Conservation (phyloP, 225 moss, liverwort and hornwort genomes). For the Sphagnum tenellum region DNA sequence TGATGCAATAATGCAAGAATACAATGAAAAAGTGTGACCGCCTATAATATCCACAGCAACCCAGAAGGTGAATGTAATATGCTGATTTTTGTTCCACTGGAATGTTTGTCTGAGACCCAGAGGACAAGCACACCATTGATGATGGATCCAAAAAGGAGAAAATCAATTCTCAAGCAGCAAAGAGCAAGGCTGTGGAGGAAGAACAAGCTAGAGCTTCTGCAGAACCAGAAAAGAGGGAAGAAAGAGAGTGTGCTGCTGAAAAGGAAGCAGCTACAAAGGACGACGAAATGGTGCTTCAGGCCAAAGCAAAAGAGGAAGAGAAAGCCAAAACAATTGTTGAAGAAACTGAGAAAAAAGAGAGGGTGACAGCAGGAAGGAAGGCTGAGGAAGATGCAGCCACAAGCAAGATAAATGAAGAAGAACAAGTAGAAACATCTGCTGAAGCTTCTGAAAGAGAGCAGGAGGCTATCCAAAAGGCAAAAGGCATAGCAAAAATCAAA, state of each 20-base stretch:
- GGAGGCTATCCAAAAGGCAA: too few relatives aligned
- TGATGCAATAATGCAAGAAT: too few relatives aligned
- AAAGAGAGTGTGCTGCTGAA: constrained; percentile 1
- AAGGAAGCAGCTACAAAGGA: constrained; percentile 5
- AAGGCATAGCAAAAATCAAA: neutral
- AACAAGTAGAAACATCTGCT: too few relatives aligned
- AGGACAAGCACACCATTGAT: constrained; percentile 1
- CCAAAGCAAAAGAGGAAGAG: constrained; percentile 8
- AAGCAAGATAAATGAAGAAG: too few relatives aligned
- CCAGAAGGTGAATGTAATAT: too few relatives aligned
- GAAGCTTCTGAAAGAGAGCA: too few relatives aligned
- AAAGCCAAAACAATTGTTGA: constrained; percentile 7
- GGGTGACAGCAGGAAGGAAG: neutral
- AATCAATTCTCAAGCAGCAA: constrained; percentile 6
- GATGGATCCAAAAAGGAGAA: constrained; percentile 3
- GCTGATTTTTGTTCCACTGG: neutral
- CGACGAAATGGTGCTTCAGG: neutral
- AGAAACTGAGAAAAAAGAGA: neutral
- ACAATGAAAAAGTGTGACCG: too few relatives aligned
- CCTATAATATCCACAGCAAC: too few relatives aligned
- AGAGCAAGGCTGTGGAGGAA: constrained; percentile 11
- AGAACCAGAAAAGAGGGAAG: constrained; percentile 1
- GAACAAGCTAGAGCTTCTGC: constrained; percentile 3
- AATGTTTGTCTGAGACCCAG: constrained; percentile 1
- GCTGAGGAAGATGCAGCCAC: too few relatives aligned